Conservation (phyloP, 352 stramenopile genomes). For the Plasmopara viticola region DNA sequence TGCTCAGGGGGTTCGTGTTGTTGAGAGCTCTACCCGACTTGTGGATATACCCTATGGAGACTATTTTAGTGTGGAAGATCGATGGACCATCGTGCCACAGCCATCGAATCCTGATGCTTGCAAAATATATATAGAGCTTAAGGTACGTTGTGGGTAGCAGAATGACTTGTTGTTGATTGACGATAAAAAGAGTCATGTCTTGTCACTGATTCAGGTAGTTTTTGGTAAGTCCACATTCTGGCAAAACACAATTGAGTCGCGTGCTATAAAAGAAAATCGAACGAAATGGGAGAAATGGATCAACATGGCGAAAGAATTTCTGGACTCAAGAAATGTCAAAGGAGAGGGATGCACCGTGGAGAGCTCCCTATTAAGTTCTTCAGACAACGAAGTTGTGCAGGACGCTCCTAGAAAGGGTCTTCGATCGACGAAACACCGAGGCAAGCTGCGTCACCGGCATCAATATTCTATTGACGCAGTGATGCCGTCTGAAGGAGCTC, state of each 20-base stretch:
- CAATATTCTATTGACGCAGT: slow-evolving; percentile 10
- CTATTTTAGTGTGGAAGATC: slow-evolving; percentile 83
- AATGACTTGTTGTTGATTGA: not conserved
- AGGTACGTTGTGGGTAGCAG: slow-evolving; percentile 23
- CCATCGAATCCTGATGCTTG: slow-evolving; percentile 35
- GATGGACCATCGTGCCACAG: slow-evolving; percentile 64
- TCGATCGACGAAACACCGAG: slow-evolving; percentile 12
- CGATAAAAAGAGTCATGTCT: not conserved
- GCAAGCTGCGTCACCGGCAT: slow-evolving; percentile 15
- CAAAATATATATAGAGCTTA: slow-evolving; percentile 71
- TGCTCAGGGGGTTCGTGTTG: slow-evolving; percentile 34
- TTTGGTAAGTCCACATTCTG: slow-evolving; percentile 84
- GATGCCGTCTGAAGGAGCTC: slow-evolving; percentile 6
- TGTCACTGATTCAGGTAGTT: slow-evolving; percentile 33
- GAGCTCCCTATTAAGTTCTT: slow-evolving; percentile 15
- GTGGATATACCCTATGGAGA: slow-evolving; percentile 84
- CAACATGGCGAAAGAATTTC: slow-evolving; percentile 47
- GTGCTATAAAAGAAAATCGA: slow-evolving; percentile 69
- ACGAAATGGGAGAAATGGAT: slow-evolving; percentile 69
- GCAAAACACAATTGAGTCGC: slow-evolving; percentile 71
- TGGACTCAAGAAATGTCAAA: slow-evolving; percentile 17
- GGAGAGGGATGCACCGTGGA: slow-evolving; percentile 4
- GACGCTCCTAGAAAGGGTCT: slow-evolving; percentile 13
- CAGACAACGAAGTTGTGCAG: slow-evolving; percentile 10
- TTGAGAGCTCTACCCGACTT: slow-evolving; percentile 73